These are phyloP conservation scores for Stachybotrys chartarum DNA, from an alignment of 2,329 filamentous ascomycete species.

Conservation along the genomic window DNA sequence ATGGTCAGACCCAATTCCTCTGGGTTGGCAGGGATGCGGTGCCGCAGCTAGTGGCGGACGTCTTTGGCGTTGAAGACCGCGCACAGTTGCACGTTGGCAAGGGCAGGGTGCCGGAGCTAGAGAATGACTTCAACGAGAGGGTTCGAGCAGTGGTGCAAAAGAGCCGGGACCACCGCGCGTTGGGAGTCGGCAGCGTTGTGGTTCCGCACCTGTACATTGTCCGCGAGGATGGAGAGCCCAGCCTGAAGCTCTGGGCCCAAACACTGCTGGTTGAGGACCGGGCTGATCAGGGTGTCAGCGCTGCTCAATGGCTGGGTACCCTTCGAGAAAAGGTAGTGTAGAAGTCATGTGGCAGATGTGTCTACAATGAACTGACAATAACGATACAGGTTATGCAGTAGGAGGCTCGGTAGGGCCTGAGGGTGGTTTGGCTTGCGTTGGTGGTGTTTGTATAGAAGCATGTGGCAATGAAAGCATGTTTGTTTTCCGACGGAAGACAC, in stretches of 20 bases:
- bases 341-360: neutral
- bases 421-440: conserved; percentile 3
- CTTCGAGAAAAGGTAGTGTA: conserved; percentile 81
- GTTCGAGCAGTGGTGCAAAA: conserved; percentile 87
- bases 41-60: conserved; percentile 78
- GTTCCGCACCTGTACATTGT: conserved; percentile 90
- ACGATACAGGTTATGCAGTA: conserved; percentile 26
- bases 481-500: neutral
- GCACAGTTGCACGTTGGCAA: conserved; percentile 87
- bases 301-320: conserved; percentile 86
- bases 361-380: conserved; percentile 7
- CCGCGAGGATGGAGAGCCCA: conserved; percentile 91
- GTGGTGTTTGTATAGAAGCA: conserved; percentile 7
- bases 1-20: conserved; percentile 94
- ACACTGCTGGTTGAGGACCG: conserved; percentile 92
- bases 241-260: conserved; percentile 92
- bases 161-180: conserved; percentile 77
- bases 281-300: conserved; percentile 87
- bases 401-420: conserved; percentile 3
- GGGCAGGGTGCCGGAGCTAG: conserved; percentile 74
- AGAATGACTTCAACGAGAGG: conserved; percentile 94
- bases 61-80: conserved; percentile 82
- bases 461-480: neutral
- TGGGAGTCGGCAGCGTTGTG: conserved; percentile 88
- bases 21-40: conserved; percentile 94